These are phyloP conservation scores for Exobasidium rhododendri DNA, from an alignment of 1,284 basidiomycete species.

Conservation along the genomic window DNA sequence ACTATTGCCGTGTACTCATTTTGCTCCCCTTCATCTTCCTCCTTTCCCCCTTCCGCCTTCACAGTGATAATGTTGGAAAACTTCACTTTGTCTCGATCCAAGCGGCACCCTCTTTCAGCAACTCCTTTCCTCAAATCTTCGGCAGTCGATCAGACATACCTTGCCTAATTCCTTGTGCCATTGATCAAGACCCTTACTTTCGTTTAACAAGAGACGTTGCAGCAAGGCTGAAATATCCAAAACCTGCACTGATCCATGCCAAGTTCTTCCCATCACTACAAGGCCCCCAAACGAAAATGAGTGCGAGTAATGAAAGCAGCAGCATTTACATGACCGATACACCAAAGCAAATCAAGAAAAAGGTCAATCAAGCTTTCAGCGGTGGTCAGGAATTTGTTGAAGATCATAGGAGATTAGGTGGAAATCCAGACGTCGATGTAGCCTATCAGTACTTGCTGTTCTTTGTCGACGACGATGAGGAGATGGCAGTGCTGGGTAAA, in stretches of 20 bases:
- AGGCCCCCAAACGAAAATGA: constrained; percentile 98
- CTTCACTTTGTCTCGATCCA: constrained; percentile 97
- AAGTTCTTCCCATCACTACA: constrained; percentile 99
- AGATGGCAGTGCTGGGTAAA: constrained; percentile 75
- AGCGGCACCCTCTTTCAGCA: constrained; percentile 93
- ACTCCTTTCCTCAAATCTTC: constrained; percentile 98
- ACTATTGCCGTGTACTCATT: too few relatives aligned
- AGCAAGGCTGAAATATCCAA: constrained; percentile 87
- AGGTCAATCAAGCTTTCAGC: constrained; percentile 74
- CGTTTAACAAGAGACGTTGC: constrained; percentile 94
- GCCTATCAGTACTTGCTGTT: constrained; percentile 94
- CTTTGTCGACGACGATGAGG: constrained; percentile 91
- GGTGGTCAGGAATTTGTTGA: constrained; percentile 76
- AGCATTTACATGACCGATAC: constrained; percentile 96
- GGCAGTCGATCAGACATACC: constrained; percentile 79
- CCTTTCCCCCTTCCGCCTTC: background rate
- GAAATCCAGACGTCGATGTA: constrained; percentile 92
- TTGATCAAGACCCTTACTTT: constrained; percentile 92
- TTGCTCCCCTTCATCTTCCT: background rate
- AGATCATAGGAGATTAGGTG: constrained; percentile 82
- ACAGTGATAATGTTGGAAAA: constrained; percentile 94
- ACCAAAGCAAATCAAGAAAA: constrained; percentile 91
- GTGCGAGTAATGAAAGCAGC: constrained; percentile 82
- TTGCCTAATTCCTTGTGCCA: constrained; percentile 93
- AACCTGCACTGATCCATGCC: constrained; percentile 85